Evolutionary conservation across 1,284 basidiomycete genomes (phyloP).

Genomic region (Cutaneotrichosporon arboriforme): DNA sequence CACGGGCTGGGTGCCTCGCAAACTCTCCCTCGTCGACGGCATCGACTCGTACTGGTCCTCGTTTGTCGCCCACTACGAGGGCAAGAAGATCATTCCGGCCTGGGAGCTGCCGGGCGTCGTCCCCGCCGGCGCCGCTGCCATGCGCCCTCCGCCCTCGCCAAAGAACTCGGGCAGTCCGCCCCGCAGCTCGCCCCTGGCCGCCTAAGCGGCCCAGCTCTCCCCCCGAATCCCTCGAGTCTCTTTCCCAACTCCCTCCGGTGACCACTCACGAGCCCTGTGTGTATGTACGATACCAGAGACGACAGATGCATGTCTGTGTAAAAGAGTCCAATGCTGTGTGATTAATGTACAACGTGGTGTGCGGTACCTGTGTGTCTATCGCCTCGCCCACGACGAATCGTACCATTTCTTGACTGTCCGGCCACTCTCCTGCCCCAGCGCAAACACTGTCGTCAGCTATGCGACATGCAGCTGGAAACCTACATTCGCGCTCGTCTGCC

Average conservation of each 20-base stretch:
- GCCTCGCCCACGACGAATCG: conserved; percentile 50
- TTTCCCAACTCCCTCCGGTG: too few relatives aligned
- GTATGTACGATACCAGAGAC: background rate
- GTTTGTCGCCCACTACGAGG: conserved; percentile 18
- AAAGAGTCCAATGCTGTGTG: background rate
- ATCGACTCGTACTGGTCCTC: conserved; percentile 50
- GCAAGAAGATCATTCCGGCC: conserved; percentile 19
- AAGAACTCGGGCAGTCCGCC: background rate
- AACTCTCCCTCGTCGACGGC: conserved; percentile 52
- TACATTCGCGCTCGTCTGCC: conserved; percentile 76
- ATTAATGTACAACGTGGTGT: background rate
- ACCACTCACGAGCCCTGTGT: background rate
- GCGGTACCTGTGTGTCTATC: background rate
- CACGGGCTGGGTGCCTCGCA: conserved; percentile 53
- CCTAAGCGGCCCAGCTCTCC: background rate
- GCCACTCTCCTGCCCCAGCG: conserved; percentile 70
- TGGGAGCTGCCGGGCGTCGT: conserved; percentile 19
- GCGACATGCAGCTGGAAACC: conserved; percentile 37
- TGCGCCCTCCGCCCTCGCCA: background rate
- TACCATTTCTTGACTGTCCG: conserved; percentile 74
- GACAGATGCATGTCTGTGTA: background rate
- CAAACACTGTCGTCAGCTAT: conserved; percentile 9
- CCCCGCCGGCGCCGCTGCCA: background rate
- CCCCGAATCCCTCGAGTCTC: too few relatives aligned
- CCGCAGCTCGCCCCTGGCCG: conserved; percentile 1